phyloP scores from a whole-genome alignment of 2,329 filamentous ascomycete genomes.

The Furcasterigmium furcatum region DNA sequence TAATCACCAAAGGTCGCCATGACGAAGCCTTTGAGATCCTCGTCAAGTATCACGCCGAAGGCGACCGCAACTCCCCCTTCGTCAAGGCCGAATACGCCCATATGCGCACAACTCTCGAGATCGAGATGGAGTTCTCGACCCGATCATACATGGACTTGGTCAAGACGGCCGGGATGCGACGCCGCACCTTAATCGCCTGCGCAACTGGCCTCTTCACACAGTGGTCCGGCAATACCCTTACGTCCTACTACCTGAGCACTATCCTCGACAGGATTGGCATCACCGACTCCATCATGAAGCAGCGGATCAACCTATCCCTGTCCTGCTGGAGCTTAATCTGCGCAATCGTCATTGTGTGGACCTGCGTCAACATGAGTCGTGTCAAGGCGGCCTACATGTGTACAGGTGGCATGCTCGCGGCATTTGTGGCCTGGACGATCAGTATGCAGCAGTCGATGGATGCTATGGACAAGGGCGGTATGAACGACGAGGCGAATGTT shows the following conservation, averaged over 20 bases:
- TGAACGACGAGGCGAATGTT: conserved; percentile 25
- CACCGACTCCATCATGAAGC: conserved; percentile 23
- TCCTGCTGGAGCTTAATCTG: conserved; percentile 11
- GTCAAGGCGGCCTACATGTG: conserved; percentile 8
- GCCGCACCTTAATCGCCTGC: conserved; percentile 41
- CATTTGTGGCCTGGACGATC: conserved; percentile 50
- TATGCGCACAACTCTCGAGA: conserved; percentile 24
- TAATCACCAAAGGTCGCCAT: conserved; percentile 1
- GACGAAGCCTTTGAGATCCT: conserved; percentile 37
- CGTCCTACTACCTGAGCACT: conserved; percentile 43
- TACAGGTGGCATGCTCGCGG: conserved; percentile 22
- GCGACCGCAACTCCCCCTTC: conserved; percentile 26
- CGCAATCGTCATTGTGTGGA: conserved; percentile 8
- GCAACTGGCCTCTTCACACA: conserved; percentile 51
- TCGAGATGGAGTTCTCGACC: conserved; percentile 34
- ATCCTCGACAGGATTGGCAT: conserved; percentile 41
- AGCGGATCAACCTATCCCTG: conserved; percentile 8
- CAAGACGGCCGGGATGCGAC: conserved; percentile 43
- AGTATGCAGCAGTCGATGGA: conserved; percentile 16
- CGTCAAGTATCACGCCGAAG: conserved; percentile 29
- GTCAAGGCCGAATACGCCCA: conserved; percentile 46
- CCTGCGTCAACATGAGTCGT: conserved; percentile 9
- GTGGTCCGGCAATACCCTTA: conserved; percentile 47
- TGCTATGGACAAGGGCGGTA: background rate
- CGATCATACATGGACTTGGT: conserved; percentile 37